Conservation (phyloP, 805 yeast genomes). For the Jamesozyma spencerorum region DNA sequence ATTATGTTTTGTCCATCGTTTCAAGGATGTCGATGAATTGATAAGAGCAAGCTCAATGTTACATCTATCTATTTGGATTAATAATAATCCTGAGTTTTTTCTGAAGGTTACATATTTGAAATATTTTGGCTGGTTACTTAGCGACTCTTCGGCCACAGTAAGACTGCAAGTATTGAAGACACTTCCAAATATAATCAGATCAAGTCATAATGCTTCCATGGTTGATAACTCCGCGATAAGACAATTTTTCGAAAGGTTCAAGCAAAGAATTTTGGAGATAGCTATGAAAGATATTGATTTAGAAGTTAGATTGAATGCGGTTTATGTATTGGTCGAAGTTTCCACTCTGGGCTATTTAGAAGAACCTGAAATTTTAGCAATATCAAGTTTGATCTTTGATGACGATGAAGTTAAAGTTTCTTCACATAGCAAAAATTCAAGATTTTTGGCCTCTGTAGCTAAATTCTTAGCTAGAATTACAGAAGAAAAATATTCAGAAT, state of each 20-base stretch:
- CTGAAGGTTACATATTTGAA: slow-evolving; percentile 61
- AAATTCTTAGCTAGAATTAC: slow-evolving; percentile 43
- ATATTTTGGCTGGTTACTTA: slow-evolving; percentile 75
- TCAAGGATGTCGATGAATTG: slow-evolving; percentile 65
- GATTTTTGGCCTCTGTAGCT: slow-evolving; percentile 39
- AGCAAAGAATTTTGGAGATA: slow-evolving; percentile 55
- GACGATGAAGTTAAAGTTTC: slow-evolving; percentile 28
- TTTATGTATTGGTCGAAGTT: slow-evolving; percentile 46
- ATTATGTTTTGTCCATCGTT: slow-evolving; percentile 63
- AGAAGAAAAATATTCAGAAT: slow-evolving; percentile 32
- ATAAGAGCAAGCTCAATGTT: slow-evolving; percentile 64
- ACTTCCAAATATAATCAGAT: slow-evolving; percentile 36
- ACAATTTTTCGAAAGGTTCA: slow-evolving; percentile 71
- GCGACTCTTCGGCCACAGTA: slow-evolving; percentile 57
- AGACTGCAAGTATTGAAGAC: slow-evolving; percentile 55
- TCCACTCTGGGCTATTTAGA: slow-evolving; percentile 54
- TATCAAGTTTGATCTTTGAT: slow-evolving; percentile 37
- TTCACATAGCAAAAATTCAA: slow-evolving; percentile 27
- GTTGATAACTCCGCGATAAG: slow-evolving; percentile 53
- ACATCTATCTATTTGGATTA: slow-evolving; percentile 63
- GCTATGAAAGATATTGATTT: slow-evolving; percentile 46
- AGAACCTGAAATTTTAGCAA: slow-evolving; percentile 41
- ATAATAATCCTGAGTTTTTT: slow-evolving; percentile 59
- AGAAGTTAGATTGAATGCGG: slow-evolving; percentile 44
- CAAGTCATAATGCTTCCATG: slow-evolving; percentile 16